Evolutionary conservation across 306 rosid genomes (phyloP).

Genomic region (Lotus japonicus): DNA sequence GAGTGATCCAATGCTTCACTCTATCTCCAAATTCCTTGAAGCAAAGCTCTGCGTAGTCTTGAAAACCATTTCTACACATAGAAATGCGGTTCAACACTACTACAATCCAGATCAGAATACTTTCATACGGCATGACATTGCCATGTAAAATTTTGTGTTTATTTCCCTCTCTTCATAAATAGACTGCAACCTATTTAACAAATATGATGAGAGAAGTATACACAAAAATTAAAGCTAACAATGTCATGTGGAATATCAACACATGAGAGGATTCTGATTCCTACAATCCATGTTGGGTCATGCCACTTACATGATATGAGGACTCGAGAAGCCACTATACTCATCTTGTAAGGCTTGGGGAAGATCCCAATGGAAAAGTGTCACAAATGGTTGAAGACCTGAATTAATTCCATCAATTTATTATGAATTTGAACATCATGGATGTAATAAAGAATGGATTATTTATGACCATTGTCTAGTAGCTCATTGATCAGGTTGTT

Average conservation of each 20-base stretch:
- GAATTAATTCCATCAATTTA: not conserved
- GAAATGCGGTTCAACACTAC: not conserved
- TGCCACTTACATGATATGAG: slow-evolving; percentile 16
- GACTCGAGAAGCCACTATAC: slow-evolving; percentile 28
- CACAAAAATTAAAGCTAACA: no score
- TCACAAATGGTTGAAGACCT: slow-evolving; percentile 30
- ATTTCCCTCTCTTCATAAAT: no score
- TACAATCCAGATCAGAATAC: no score
- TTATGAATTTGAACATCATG: not conserved
- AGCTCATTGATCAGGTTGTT: slow-evolving; percentile 57
- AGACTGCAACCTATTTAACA: no score
- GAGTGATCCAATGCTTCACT: slow-evolving; percentile 22
- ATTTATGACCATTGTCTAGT: slow-evolving; percentile 33
- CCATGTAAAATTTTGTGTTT: no score
- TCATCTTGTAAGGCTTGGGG: slow-evolving; percentile 32
- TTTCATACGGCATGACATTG: no score
- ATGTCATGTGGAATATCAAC: no score
- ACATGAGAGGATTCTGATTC: no score
- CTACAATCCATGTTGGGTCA: not conserved
- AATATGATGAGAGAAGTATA: no score
- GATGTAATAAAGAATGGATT: not conserved
- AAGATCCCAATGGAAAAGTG: slow-evolving; percentile 38
- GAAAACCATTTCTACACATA: slow-evolving; percentile 18
- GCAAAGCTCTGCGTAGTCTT: slow-evolving; percentile 15
- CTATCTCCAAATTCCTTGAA: slow-evolving; percentile 28